Conservation (phyloP, 2,329 filamentous ascomycete species). For the Chrysoporthe austroafricana region DNA sequence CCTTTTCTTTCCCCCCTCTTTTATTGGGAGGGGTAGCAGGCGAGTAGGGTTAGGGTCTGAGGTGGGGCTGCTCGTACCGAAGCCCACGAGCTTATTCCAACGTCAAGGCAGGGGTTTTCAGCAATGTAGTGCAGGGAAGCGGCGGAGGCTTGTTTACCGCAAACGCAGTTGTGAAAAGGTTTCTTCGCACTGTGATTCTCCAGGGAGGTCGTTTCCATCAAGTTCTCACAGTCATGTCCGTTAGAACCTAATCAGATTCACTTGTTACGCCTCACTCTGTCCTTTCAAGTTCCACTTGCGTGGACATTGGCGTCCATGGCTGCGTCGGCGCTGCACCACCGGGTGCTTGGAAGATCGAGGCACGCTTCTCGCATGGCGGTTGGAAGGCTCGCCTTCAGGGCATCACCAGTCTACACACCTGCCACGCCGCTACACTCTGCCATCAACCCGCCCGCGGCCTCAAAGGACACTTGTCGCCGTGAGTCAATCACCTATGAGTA, state of each 20-base stretch:
- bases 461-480: background rate
- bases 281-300: background rate
- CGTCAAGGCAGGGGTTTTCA: background rate
- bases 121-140: background rate
- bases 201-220: too few relatives aligned
- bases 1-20: too few relatives aligned
- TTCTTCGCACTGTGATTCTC: background rate
- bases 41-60: conserved; percentile 3
- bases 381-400: background rate
- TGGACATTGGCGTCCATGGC: background rate
- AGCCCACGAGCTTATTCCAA: conserved; percentile 3
- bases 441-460: background rate
- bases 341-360: background rate
- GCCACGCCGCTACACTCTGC: background rate
- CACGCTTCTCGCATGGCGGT: background rate
- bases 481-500: background rate
- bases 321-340: background rate
- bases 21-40: background rate
- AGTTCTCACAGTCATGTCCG: too few relatives aligned
- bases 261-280: background rate
- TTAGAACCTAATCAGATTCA: too few relatives aligned
- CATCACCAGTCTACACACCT: background rate
- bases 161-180: background rate
- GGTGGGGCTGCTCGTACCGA: background rate
- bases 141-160: background rate